Evolutionary conservation across 129 eudicot genomes (phyloP), one percentile per base, ranked within the genome.

Genomic region (Tagetes patula): DNA sequence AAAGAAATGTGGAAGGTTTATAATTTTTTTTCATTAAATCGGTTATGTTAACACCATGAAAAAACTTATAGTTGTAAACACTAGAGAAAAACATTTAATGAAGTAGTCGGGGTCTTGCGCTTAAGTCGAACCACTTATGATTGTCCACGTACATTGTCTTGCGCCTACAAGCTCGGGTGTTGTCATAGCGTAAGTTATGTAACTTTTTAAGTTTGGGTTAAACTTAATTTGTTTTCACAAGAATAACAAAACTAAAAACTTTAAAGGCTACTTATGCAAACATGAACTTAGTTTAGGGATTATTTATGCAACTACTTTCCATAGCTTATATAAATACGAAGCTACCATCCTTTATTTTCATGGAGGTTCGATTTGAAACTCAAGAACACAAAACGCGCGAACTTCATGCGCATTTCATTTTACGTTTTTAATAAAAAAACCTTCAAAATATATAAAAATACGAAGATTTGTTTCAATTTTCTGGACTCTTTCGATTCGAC

Each of bases 401-500:
- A 47, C 43, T 33, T 68, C 33, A 32, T 46, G 43, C 73, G 60
- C 67, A 48, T 66, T 75, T 55, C 47, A 39, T 70, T 48, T 56
- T 38, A 59, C 76, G 27, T 47, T 61, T 69, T 70, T 69, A 46
- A 9, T 12, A 20, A 70, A 54, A 71, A 42, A 46, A 69, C 52
- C 65, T 45, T 52, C 40, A 70, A 77, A 77, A 58, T 75, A 70
- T 14, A 40, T 48, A 71, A 54, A 64, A 70, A 6, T 27, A 45
- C 13, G 70, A 61, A 73, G 48, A 49, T 58, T 47, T 48, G 33
- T 37, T 46, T 52, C 65, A 12, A 52, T 71, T 78, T 78, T 78
- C 82, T 78, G 74, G 82, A 78, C 82, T 78, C 77, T 72, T 72
- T 78, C 61, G 69, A 78, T 78, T 78, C 59, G 65, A 78, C 62